phyloP scores from a whole-genome alignment of 1,139 yeast species.

The Lodderomyces theae region DNA sequence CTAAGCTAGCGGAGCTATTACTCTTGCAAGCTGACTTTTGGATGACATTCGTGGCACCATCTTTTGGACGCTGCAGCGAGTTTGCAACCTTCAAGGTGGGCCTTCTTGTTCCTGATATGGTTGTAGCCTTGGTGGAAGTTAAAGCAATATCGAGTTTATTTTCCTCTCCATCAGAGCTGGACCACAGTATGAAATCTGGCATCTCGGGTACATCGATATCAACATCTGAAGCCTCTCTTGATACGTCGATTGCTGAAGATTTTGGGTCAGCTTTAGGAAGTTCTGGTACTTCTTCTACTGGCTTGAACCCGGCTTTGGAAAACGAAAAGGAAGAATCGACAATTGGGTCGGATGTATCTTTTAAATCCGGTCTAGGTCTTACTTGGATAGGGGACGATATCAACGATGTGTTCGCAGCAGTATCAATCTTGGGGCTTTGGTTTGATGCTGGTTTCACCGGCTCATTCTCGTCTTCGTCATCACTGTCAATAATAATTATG shows the following conservation, averaged over 20 bases:
- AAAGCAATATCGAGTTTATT: not conserved
- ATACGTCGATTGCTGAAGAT: not conserved
- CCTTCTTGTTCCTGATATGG: no score
- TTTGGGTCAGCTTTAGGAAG: not conserved
- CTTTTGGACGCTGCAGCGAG: no score
- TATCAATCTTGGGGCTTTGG: not conserved
- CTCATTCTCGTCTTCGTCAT: constrained; percentile 4
- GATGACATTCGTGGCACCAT: no score
- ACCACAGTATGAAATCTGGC: constrained; percentile 14
- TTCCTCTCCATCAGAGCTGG: constrained; percentile 14
- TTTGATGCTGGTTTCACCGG: not conserved
- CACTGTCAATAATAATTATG: constrained; percentile 6
- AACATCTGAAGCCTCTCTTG: not conserved
- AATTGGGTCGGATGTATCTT: constrained; percentile 10
- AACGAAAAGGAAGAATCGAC: constrained; percentile 15
- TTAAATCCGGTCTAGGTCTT: not conserved
- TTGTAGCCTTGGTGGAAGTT: no score
- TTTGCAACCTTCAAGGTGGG: no score
- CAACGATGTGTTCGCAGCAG: not conserved
- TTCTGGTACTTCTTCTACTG: not conserved
- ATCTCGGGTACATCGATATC: not conserved
- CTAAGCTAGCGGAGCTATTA: no score
- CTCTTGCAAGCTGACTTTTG: no score
- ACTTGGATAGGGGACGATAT: constrained; percentile 1
- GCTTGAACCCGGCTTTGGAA: constrained; percentile 3